A percentile compares a stretch with the other conserved stretches of the same genome.
These are phyloP conservation scores for Eucalyptus leucophloia DNA, from an alignment of 345 rosid genomes.

Conservation along the genomic window DNA sequence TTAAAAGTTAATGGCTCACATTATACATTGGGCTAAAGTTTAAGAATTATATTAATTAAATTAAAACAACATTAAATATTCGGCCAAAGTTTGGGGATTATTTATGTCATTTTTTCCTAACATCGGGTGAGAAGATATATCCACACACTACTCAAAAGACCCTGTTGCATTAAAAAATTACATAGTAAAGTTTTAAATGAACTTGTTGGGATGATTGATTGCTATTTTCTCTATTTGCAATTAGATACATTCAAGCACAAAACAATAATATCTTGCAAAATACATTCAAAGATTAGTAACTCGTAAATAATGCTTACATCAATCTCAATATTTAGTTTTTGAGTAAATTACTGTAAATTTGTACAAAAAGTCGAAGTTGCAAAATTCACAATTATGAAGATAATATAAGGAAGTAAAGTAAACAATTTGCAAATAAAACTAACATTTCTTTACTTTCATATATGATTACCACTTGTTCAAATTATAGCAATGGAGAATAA, in stretches of 20 bases:
- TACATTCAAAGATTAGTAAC: background rate
- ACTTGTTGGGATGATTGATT: background rate
- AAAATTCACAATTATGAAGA: background rate
- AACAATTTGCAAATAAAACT: background rate
- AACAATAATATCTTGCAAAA: background rate
- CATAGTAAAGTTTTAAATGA: background rate
- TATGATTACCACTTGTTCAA: background rate
- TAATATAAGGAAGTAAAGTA: background rate
- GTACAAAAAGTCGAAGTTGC: background rate
- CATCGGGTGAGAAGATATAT: fast-evolving
- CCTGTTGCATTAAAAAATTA: background rate
- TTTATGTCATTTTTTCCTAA: too few relatives aligned
- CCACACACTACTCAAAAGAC: background rate
- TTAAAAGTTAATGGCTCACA: too few relatives aligned
- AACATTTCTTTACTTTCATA: background rate
- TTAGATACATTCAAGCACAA: background rate
- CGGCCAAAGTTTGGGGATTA: fast-evolving
- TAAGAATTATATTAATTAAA: too few relatives aligned
- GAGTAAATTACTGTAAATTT: background rate
- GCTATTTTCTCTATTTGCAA: background rate
- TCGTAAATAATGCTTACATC: background rate
- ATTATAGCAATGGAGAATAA: background rate
- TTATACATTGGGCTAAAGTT: too few relatives aligned
- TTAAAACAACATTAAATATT: fast-evolving
- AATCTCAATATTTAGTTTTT: background rate